A percentile compares a stretch with the other conserved stretches of the same genome.
These are phyloP conservation scores for Kuraishia borneana DNA, from an alignment of 805 yeast genomes.

Conservation along the genomic window DNA sequence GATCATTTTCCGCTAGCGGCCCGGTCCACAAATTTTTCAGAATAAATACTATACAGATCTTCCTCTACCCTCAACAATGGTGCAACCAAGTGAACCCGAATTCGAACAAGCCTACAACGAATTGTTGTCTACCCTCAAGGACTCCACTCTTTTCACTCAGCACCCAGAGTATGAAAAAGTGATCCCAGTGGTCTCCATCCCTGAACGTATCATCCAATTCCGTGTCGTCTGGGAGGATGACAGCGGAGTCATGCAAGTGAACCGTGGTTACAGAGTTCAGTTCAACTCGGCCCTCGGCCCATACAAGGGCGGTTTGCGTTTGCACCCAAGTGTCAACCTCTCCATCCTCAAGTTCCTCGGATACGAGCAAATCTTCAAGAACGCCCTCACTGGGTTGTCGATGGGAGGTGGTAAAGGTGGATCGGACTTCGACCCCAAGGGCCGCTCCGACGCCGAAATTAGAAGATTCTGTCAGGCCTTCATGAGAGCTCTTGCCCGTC, in stretches of 20 bases:
- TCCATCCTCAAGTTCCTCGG: conserved; percentile 94
- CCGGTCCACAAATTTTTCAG: not conserved
- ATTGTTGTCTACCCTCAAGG: conserved; percentile 77
- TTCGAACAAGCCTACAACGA: conserved; percentile 98
- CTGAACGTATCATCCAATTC: conserved; percentile 94
- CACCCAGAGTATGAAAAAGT: conserved; percentile 87
- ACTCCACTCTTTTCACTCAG: conserved; percentile 80
- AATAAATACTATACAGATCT: not conserved
- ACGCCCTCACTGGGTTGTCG: conserved; percentile 92
- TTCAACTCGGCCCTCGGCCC: conserved; percentile 98
- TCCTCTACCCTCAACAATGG: conserved; percentile 30
- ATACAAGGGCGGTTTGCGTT: conserved; percentile 97
- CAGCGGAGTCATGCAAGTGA: conserved; percentile 81
- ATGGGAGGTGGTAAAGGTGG: conserved; percentile 99
- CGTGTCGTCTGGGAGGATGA: conserved; percentile 98
- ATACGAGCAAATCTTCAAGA: conserved; percentile 97
- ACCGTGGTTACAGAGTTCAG: conserved; percentile 97
- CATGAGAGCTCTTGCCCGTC: conserved; percentile 91
- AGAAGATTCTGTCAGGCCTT: conserved; percentile 94
- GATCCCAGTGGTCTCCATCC: conserved; percentile 82
- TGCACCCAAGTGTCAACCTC: conserved; percentile 94
- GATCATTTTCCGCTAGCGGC: too few species aligned
- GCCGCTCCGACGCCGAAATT: conserved; percentile 84
- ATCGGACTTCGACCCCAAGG: conserved; percentile 95
- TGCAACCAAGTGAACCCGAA: conserved; percentile 91